Base-by-base conservation (phyloP, 331 rosid genomes). In the Quercus phellos region DNA sequence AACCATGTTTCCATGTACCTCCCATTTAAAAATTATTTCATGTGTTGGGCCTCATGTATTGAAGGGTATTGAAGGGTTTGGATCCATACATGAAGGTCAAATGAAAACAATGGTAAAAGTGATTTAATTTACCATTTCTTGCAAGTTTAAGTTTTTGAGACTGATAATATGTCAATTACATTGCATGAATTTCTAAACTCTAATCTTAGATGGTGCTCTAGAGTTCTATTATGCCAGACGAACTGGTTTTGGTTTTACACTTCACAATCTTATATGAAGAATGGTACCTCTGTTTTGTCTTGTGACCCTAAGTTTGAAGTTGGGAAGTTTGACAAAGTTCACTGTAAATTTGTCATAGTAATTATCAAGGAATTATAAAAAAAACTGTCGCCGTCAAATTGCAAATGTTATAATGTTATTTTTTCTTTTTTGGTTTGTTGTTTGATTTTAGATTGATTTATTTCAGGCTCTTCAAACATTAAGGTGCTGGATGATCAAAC, bases 401-500 rank as follows among this genome's bases (percentile, higher is more conserved):
- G 54, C 22, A 54, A 69, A 56, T 59, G 46, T 22, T 55, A 21
- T 58, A 74, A 74, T 68, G 30, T 68, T 16, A 54, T 81, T 68
- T 14, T 42, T 29, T 18, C 58, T 59, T 32, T 18, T 42, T 66
- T 66, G 29, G 14, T 55, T 7, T 50, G 74, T 55, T 76, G 35
- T 78, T 75, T 43, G 74, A 18, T 75, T 77, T 73, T 77, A 16
- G 2, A 53, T 17, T 89, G 79, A 43, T 78, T 74, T 72, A 50
- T 87, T 81, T 81, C 97, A 92, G 99, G 99, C 80, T 95, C 99
- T 11, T 95, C 99, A 58, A 86, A 78, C 84, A 95, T 95, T 83
- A 69, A 88, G 85, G 96, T 95, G 63, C 75, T 77, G 82, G 99
- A 95, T 78, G 98, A 95, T 84, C 82, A 82, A 79, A 92, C 90